These are phyloP conservation scores for Elymus sibiricus DNA, from an alignment of 176 grass and related monocot genomes.

Conservation along the genomic window DNA sequence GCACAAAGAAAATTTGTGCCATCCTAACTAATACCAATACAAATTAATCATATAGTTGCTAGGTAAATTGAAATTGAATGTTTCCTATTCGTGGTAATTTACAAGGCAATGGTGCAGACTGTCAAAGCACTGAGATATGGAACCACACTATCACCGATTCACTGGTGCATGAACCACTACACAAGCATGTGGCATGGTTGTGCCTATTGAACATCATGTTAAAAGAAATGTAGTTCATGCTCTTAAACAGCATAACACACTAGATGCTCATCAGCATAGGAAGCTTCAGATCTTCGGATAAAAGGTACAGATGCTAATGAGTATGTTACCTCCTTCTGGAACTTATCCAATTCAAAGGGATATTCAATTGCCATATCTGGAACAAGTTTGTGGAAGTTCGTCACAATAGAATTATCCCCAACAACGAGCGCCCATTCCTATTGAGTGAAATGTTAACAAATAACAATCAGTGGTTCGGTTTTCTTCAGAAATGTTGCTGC, in stretches of 20 bases:
- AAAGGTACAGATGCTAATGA: slow-evolving; percentile 14
- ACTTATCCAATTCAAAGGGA: slow-evolving; percentile 94
- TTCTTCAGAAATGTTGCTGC: slow-evolving; percentile 10
- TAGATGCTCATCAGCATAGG: background rate
- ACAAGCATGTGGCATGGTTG: background rate
- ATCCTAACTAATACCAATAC: background rate
- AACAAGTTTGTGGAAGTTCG: slow-evolving; percentile 75
- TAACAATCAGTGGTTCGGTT: background rate
- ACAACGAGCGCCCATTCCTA: slow-evolving; percentile 78
- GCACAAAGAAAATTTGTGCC: background rate
- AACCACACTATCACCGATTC: background rate
- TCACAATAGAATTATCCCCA: slow-evolving; percentile 54
- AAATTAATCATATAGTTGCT: background rate
- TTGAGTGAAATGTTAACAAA: slow-evolving; percentile 29
- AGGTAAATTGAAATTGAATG: background rate
- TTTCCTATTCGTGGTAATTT: background rate
- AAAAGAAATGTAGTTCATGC: background rate
- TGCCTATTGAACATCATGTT: slow-evolving; percentile 1
- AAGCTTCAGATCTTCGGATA: background rate
- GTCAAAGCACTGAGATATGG: background rate
- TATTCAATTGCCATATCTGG: slow-evolving; percentile 95
- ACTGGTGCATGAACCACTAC: background rate
- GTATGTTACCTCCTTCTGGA: slow-evolving; percentile 86
- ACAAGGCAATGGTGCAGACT: background rate
- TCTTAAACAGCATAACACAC: background rate